These are phyloP conservation scores for Pisolithus sp. DNA, from an alignment of 768 basidiomycete genomes.

Conservation along the genomic window DNA sequence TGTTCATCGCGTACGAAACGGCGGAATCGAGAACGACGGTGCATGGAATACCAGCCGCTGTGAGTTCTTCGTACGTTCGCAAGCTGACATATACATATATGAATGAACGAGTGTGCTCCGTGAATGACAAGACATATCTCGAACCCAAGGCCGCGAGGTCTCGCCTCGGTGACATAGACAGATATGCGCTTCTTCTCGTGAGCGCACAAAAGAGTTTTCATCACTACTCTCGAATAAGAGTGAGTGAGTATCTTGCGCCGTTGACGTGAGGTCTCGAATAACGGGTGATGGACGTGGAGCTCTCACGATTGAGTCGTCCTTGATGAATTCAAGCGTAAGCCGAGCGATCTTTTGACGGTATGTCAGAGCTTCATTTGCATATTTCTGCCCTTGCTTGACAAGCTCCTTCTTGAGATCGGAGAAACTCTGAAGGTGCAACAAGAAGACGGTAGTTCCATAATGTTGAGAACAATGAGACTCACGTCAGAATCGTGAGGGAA, in stretches of 20 bases:
- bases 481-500: conserved; percentile 80
- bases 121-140: conserved; percentile 21
- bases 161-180: conserved; percentile 95
- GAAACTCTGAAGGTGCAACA: conserved; percentile 54
- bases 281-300: conserved; percentile 13
- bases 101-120: conserved; percentile 6
- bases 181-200: conserved; percentile 90
- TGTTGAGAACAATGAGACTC: conserved; percentile 26
- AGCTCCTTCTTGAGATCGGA: conserved; percentile 77
- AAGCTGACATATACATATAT: conserved; percentile 43
- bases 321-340: conserved; percentile 85
- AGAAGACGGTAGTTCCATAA: conserved; percentile 6
- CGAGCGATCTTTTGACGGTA: conserved; percentile 89
- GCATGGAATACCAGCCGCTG: conserved; percentile 87
- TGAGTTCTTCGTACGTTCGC: conserved; percentile 84
- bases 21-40: conserved; percentile 94
- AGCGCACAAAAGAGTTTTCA: conserved; percentile 85
- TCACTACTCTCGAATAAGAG: conserved; percentile 93
- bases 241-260: conserved; percentile 82
- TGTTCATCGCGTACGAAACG: conserved; percentile 95
- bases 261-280: conserved; percentile 9
- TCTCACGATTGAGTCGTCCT: conserved; percentile 85
- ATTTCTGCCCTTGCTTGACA: conserved; percentile 73
- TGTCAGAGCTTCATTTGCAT: conserved; percentile 70
- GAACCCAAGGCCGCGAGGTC: conserved; percentile 84